A percentile compares a stretch with the other conserved stretches of the same genome.
Conservation (phyloP, 75 land plant genomes). For the Selaginella tamariscina region DNA sequence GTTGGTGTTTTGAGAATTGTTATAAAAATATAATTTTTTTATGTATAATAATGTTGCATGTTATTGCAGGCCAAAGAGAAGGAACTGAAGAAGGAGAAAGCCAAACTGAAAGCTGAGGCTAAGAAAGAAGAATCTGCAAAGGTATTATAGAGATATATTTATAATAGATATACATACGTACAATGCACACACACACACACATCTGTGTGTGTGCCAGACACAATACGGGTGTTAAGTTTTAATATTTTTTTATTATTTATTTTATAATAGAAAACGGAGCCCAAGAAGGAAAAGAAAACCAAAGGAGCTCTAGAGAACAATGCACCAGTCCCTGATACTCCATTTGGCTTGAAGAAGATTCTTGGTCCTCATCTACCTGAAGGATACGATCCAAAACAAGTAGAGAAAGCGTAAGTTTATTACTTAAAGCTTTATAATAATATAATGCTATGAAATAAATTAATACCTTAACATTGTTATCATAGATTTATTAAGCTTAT, state of each 20-base stretch:
- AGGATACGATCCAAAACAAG: slow-evolving; percentile 63
- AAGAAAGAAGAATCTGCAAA: slow-evolving; percentile 25
- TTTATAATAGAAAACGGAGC: slow-evolving; percentile 39
- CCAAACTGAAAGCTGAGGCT: slow-evolving; percentile 53
- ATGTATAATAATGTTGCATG: background rate
- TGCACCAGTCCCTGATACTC: slow-evolving; percentile 56
- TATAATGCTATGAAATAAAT: background rate
- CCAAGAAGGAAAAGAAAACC: slow-evolving; percentile 39
- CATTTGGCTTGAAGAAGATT: slow-evolving; percentile 61
- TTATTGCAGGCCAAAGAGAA: slow-evolving; percentile 56
- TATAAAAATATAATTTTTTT: slow-evolving; percentile 3
- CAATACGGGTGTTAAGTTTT: too few species aligned
- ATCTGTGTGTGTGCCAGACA: too few species aligned
- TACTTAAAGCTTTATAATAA: background rate
- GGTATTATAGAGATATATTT: background rate
- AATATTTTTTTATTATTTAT: background rate
- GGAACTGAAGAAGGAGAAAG: slow-evolving; percentile 68
- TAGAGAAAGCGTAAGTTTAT: slow-evolving; percentile 61
- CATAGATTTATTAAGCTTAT: background rate
- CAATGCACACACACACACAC: slow-evolving; percentile 27
- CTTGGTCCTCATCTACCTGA: slow-evolving; percentile 70
- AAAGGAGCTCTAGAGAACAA: slow-evolving; percentile 47
- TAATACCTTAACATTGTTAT: background rate
- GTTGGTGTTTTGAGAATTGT: background rate
- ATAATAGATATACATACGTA: slow-evolving; percentile 27